Evolutionary conservation across 345 rosid species (phyloP), one percentile per base, ranked within the genome.

Genomic region (Euclidium syriacum): DNA sequence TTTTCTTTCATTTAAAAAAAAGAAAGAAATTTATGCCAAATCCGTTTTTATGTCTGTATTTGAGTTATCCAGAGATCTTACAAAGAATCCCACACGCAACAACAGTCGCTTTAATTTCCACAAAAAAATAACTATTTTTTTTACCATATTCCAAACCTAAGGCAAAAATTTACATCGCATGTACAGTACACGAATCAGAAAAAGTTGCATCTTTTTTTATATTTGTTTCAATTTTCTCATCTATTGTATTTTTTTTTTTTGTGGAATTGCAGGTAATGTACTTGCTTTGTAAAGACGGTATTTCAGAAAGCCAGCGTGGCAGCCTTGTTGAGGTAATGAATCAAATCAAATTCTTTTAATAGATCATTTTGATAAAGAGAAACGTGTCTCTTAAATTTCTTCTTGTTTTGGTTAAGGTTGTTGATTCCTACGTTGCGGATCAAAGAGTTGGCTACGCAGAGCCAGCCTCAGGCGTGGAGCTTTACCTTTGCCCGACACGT

Each of bases 361-460:
- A 22, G n/a, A 19, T 39, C 48, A 15, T 23, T 26, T 3, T 30
- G 23, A 38, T 7, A n/a, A 25, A 38, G 4, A 40, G 9, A 59
- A 48, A 2, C 52, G 7, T 62, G 18, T 49, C 47, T 64, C 63
- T 54, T 3, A 52, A 3, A 9, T 3, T 20, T 39, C 35, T 50
- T 64, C 12, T 57, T 38, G 8, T 71, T 18, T 14, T 55, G 53
- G 41, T 46, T 25, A 42, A 95, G 99, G 90, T 75, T 36, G 80
- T 80, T 15, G 86, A 87, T 24, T 83, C 96, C 2, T 95, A 95
- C 73, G 78, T 83, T 14, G 20, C 62, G 52, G 99, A 90, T 43
- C 80, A 72, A 62, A 78, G 99, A 65, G 97, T 88, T 61, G 99
- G 99, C 53, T 76, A 84, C 71, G 95, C 85, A 11, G 97, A 90